Percentiles rank a stretch among this genome's conserved stretches.
Evolutionary conservation across 2,329 filamentous ascomycete genomes (phyloP).

Genomic region (Didymosphaeria variabile): DNA sequence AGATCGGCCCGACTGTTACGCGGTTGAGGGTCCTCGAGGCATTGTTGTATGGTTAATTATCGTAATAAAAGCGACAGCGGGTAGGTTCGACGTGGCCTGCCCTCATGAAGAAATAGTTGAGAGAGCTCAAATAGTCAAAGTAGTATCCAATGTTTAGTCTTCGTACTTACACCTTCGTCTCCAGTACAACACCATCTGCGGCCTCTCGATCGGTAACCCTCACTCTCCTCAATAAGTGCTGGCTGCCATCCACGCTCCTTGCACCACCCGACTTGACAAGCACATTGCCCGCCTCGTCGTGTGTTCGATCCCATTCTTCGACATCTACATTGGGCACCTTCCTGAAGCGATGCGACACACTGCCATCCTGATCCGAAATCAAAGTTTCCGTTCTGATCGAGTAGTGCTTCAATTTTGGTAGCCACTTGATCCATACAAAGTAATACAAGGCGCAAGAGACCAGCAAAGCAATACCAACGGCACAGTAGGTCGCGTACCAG

Average conservation of each 20-base stretch:
- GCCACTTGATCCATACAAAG: constrained; percentile 36
- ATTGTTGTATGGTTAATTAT: background rate
- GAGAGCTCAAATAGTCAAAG: background rate
- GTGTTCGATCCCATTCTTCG: constrained; percentile 41
- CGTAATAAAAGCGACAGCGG: too few species aligned
- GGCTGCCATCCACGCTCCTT: constrained; percentile 6
- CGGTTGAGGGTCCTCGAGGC: background rate
- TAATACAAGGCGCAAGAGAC: constrained; percentile 35
- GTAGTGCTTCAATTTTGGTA: constrained; percentile 35
- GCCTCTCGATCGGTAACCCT: constrained; percentile 1
- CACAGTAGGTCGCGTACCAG: constrained; percentile 76
- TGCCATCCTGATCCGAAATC: constrained; percentile 36
- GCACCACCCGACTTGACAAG: constrained; percentile 18
- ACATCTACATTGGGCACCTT: constrained; percentile 36
- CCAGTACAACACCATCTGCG: background rate
- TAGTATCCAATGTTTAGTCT: background rate
- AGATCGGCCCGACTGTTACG: background rate
- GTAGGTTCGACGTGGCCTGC: too few species aligned
- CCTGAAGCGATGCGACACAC: constrained; percentile 35
- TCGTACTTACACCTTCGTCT: constrained; percentile 6
- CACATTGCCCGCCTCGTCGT: constrained; percentile 41
- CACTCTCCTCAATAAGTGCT: constrained; percentile 6
- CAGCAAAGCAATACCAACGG: constrained; percentile 64
- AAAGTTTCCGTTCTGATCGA: constrained; percentile 38
- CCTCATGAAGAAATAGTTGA: background rate